A percentile compares a stretch with the other conserved stretches of the same genome.
phyloP scores from a whole-genome alignment of 176 grass and related monocot genomes.

The Aegilops longissima region DNA sequence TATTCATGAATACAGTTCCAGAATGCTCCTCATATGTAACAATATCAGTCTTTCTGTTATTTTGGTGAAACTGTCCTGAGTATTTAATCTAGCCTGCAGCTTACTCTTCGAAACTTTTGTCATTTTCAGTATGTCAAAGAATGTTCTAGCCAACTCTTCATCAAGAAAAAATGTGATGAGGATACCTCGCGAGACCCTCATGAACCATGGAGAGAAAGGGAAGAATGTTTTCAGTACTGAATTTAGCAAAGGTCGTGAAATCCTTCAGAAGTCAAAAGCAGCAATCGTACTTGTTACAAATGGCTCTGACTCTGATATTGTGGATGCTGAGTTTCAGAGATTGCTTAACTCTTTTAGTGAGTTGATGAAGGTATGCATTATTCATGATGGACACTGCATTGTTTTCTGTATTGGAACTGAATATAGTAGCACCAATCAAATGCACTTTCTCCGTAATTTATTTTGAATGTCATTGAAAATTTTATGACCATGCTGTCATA shows the following conservation, averaged over 20 bases:
- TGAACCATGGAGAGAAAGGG: constrained; percentile 43
- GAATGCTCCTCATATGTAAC: neutral
- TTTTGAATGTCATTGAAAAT: neutral
- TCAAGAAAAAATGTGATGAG: constrained; percentile 53
- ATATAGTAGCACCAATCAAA: neutral
- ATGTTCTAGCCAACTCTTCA: constrained; percentile 27
- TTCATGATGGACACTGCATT: neutral
- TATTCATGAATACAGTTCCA: neutral
- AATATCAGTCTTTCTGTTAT: neutral
- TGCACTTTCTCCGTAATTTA: neutral
- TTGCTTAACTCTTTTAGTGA: constrained; percentile 40
- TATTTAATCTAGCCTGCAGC: constrained; percentile 16
- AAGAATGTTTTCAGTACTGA: constrained; percentile 55
- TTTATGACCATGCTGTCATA: neutral
- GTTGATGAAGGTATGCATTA: constrained; percentile 48
- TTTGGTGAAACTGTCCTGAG: neutral
- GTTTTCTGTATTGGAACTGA: neutral
- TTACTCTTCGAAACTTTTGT: constrained; percentile 34
- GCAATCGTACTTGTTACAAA: constrained; percentile 71
- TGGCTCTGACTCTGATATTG: constrained; percentile 31
- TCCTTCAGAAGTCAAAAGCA: constrained; percentile 74
- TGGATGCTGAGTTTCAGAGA: constrained; percentile 45
- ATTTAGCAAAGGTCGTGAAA: constrained; percentile 50
- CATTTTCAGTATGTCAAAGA: constrained; percentile 57
- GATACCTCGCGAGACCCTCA: constrained; percentile 46